These are phyloP conservation scores for Saccharomycopsis malanga DNA, from an alignment of 805 yeast genomes.

Conservation along the genomic window DNA sequence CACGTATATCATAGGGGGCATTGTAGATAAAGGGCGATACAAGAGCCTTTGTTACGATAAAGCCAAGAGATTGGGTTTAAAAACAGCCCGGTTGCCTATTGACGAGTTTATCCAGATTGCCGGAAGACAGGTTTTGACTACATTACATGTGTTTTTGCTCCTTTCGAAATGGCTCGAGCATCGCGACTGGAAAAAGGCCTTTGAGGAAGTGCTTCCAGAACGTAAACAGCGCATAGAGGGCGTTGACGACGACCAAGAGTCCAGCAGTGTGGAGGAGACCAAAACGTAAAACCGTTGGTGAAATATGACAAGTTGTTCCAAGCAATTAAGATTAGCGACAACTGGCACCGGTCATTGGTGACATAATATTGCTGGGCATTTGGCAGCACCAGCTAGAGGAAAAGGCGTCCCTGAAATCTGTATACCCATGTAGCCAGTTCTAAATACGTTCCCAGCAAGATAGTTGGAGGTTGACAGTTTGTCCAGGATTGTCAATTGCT, in stretches of 20 bases:
- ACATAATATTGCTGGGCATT: too few species aligned
- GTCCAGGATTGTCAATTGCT: too few species aligned
- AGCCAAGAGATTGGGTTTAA: constrained; percentile 65
- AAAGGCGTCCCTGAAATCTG: too few species aligned
- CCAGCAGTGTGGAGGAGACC: constrained; percentile 19
- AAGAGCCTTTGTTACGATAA: constrained; percentile 73
- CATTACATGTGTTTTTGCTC: constrained; percentile 90
- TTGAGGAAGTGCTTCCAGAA: constrained; percentile 79
- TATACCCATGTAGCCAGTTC: too few species aligned
- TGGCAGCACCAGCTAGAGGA: too few species aligned
- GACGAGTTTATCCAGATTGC: constrained; percentile 74
- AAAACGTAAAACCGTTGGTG: too few species aligned
- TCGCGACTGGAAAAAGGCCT: constrained; percentile 78
- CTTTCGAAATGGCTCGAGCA: constrained; percentile 73
- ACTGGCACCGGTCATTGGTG: too few species aligned
- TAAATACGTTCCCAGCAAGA: too few species aligned
- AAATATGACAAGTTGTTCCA: constrained; percentile 1
- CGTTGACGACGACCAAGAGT: constrained; percentile 17
- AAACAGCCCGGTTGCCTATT: constrained; percentile 77
- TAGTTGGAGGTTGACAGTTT: too few species aligned
- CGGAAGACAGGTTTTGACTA: constrained; percentile 85
- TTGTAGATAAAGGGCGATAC: constrained; percentile 91
- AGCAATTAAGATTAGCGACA: neutral
- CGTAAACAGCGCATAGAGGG: constrained; percentile 44
- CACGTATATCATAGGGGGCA: constrained; percentile 90